phyloP scores from a whole-genome alignment of 1,139 yeast species.

The Yamadazyma diddensiae region DNA sequence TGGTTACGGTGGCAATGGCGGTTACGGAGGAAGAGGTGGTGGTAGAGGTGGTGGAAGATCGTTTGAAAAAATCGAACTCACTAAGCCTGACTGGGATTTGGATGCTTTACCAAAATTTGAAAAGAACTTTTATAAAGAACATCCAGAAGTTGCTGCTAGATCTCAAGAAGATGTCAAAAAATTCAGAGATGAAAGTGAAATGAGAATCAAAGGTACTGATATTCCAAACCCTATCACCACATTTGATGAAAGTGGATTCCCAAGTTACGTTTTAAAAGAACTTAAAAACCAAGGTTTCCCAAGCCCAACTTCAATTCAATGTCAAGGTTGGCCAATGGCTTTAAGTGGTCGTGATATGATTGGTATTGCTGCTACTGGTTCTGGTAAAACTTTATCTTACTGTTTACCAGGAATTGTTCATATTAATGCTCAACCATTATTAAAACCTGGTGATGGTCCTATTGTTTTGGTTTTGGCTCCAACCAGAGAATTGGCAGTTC shows the following conservation, averaged over 20 bases:
- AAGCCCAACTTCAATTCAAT: constrained; percentile 92
- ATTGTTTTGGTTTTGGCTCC: constrained; percentile 95
- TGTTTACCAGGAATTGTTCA: constrained; percentile 96
- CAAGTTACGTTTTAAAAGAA: constrained; percentile 85
- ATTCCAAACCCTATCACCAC: constrained; percentile 92
- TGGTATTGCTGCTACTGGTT: constrained; percentile 98
- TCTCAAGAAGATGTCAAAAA: constrained; percentile 65
- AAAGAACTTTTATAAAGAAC: constrained; percentile 90
- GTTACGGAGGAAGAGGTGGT: constrained; percentile 9
- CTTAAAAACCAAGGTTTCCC: constrained; percentile 92
- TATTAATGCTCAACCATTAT: constrained; percentile 95
- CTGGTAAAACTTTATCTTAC: constrained; percentile 96
- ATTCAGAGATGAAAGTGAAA: constrained; percentile 81
- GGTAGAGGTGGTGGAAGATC: constrained; percentile 33
- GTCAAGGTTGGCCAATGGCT: constrained; percentile 99
- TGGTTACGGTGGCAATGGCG: constrained; percentile 10
- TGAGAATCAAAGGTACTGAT: constrained; percentile 79
- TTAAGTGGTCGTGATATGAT: constrained; percentile 97
- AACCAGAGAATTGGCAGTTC: constrained; percentile 98
- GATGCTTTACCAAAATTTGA: constrained; percentile 83
- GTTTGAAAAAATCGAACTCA: constrained; percentile 52
- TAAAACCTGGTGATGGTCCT: constrained; percentile 95
- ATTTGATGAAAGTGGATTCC: constrained; percentile 97
- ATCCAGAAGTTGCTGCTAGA: constrained; percentile 73
- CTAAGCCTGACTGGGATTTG: constrained; percentile 77